phyloP scores from a whole-genome alignment of 2,329 filamentous ascomycete species.

The Penicillium sp. region DNA sequence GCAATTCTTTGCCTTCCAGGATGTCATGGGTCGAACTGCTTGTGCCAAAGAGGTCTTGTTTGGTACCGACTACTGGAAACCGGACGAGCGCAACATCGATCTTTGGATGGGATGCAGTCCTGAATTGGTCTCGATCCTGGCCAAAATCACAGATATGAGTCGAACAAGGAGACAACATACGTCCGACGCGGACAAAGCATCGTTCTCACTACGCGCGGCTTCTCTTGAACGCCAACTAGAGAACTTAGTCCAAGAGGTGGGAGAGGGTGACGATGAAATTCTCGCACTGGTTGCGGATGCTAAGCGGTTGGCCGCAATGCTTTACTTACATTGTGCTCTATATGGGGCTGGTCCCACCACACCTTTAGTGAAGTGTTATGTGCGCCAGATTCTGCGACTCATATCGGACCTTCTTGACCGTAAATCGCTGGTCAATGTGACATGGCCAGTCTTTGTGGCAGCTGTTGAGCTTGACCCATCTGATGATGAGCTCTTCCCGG shows the following conservation, averaged over 20 bases:
- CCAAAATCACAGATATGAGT: slow-evolving; percentile 43
- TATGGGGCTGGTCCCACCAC: slow-evolving; percentile 38
- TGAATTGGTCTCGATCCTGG: slow-evolving; percentile 40
- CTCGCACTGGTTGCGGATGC: slow-evolving; percentile 35
- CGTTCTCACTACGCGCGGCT: slow-evolving; percentile 29
- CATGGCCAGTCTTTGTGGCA: slow-evolving; percentile 40
- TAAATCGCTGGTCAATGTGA: slow-evolving; percentile 29
- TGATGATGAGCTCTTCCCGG: slow-evolving; percentile 31
- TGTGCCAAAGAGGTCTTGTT: slow-evolving; percentile 43
- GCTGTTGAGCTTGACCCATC: slow-evolving; percentile 37
- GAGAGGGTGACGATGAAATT: slow-evolving; percentile 25
- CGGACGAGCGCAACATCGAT: slow-evolving; percentile 33
- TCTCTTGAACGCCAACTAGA: slow-evolving; percentile 30
- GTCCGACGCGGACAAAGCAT: slow-evolving; percentile 18
- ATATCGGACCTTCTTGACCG: slow-evolving; percentile 30
- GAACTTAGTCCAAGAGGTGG: slow-evolving; percentile 28
- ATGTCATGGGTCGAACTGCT: slow-evolving; percentile 45
- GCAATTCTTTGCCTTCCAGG: slow-evolving; percentile 46
- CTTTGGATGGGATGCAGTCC: slow-evolving; percentile 46
- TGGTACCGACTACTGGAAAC: slow-evolving; percentile 42
- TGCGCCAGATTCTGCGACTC: slow-evolving; percentile 30
- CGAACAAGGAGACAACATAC: slow-evolving; percentile 25
- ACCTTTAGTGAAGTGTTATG: slow-evolving; percentile 26
- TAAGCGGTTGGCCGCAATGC: slow-evolving; percentile 38
- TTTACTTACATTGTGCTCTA: slow-evolving; percentile 43